Evolutionary conservation across 2,329 filamentous ascomycete species (phyloP), one percentile per base, ranked within the genome.

Genomic region (Colletotrichum sp.): DNA sequence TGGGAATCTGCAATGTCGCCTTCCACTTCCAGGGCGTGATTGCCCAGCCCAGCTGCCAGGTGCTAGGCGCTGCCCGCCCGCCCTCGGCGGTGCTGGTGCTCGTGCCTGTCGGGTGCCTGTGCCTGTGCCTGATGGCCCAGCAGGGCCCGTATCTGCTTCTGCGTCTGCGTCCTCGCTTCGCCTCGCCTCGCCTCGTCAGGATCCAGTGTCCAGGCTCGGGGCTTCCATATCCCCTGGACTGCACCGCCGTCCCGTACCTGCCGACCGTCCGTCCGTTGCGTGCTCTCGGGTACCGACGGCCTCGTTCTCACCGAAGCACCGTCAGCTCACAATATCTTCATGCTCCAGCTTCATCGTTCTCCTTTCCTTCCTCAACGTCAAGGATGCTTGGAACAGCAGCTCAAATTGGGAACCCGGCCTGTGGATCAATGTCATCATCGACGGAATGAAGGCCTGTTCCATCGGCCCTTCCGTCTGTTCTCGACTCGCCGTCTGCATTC

Each of bases 21-120:
- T 66, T 71, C 61, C 67, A 39, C 34, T 39, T 66, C 67, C 48
- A 71, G 61, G 48, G 15, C 55, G 18, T 52, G 71, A 71, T 74
- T 71, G 52, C 36, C 66, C 43, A 52, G 43, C n/a, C 43, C n/a
- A 48, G 43, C 18, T 48, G 43, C 43, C 43, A 48, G 43, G 43
- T 48, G 43, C 10, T 48, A 48, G 5, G 18, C 18, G 18, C 43
- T 48, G 18, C 18, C 18, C 9, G 39, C 39, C 39, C 39, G 39
- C 39, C 39, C 18, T 43, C 18, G n/a, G 18, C 39, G 8, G 39
- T 18, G 39, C 39, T n/a, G 9, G 22, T 22, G 22, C 22, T 22
- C 22, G 22, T 22, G 22, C 22, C 22, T 22, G 22, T 22, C 22
- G 22, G 22, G 22, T 22, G 22, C 22, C 22, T 48, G 43, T 48